A percentile compares a stretch with the other conserved stretches of the same genome.
Evolutionary conservation across 2,329 filamentous ascomycete genomes (phyloP).

Genomic region (Biscogniauxia sp.): DNA sequence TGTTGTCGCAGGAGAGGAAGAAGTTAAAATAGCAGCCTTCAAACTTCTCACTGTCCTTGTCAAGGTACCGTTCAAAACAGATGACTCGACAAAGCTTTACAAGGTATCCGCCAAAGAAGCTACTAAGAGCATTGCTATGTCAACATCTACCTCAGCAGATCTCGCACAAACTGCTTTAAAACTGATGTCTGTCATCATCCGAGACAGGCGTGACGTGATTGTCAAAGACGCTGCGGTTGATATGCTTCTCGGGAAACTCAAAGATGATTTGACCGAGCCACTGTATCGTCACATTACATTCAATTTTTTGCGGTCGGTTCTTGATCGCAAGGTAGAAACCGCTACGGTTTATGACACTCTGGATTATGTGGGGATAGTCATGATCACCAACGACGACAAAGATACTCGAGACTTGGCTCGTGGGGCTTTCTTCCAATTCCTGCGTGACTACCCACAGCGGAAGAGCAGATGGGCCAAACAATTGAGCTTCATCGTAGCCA

Average conservation of each 20-base stretch:
- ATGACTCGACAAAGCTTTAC: slow-evolving; percentile 61
- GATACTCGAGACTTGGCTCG: slow-evolving; percentile 83
- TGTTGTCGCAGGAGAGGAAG: slow-evolving; percentile 79
- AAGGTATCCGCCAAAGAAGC: slow-evolving; percentile 84
- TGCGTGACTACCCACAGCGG: slow-evolving; percentile 91
- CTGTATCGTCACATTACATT: slow-evolving; percentile 91
- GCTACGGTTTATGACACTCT: slow-evolving; percentile 87
- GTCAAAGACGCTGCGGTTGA: slow-evolving; percentile 82
- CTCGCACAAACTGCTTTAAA: slow-evolving; percentile 86
- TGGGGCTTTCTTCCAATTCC: slow-evolving; percentile 89
- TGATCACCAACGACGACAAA: slow-evolving; percentile 94
- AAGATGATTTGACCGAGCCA: slow-evolving; percentile 87
- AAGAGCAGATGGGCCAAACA: slow-evolving; percentile 88
- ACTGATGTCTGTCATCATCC: slow-evolving; percentile 78
- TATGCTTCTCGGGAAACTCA: slow-evolving; percentile 75
- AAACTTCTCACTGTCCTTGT: slow-evolving; percentile 81
- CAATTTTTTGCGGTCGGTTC: slow-evolving; percentile 84
- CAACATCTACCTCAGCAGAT: slow-evolving; percentile 77
- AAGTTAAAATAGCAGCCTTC: slow-evolving; percentile 86
- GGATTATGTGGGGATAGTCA: slow-evolving; percentile 84
- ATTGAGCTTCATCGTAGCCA: slow-evolving; percentile 82
- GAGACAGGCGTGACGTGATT: slow-evolving; percentile 72
- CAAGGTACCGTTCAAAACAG: slow-evolving; percentile 75
- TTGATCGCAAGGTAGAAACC: slow-evolving; percentile 82
- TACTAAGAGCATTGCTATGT: slow-evolving; percentile 73